Evolutionary conservation across 140 eudicot species (phyloP), one percentile per base, ranked within the genome.

Genomic region (Cichorium intybus): DNA sequence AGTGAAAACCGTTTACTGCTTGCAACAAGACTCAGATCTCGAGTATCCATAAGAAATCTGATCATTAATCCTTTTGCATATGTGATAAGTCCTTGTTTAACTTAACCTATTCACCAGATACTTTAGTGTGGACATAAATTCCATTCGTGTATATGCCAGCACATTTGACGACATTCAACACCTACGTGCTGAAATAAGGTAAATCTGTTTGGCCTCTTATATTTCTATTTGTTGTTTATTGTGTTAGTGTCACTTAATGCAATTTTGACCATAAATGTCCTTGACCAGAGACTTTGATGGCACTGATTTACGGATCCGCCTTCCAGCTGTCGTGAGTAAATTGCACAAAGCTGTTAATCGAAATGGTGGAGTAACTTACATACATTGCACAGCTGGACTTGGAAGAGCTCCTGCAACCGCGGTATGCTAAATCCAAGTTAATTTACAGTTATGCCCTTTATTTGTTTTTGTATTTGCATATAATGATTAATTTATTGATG

Each of bases 371-470:
- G 84, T 93, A 55, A 71, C 99, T 28, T 93, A 88, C 64, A 84
- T 93, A 77, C 99, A 88, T 66, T 93, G 99, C 67, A 93, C 99
- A 14, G 97, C 99, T 79, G 97, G 99, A 69, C 92, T 93, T 46
- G 99, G 99, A 70, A 78, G 99, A 84, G 99, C 99, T 73, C 99
- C 99, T 63, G 95, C 99, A 66, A 80, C 84, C 70, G 99, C 99
- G 56, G 99, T 93, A 85, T 49, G 84, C 67, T 10, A 0, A 12
- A 33, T 46, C 6, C 39, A 23, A 45, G 28, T 64, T 26, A 27
- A 14, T 23, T 15, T 18, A 12, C 24, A 18, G 22, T 58, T 16
- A 4, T 1, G 10, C 49, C 60, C 24, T 69, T 45, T 14, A 10
- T 15, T 24, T 66, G 7, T 29, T 48, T 46, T 64, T 56, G 59